Evolutionary conservation across 306 rosid species (phyloP).

Genomic region (Parietaria judaica): DNA sequence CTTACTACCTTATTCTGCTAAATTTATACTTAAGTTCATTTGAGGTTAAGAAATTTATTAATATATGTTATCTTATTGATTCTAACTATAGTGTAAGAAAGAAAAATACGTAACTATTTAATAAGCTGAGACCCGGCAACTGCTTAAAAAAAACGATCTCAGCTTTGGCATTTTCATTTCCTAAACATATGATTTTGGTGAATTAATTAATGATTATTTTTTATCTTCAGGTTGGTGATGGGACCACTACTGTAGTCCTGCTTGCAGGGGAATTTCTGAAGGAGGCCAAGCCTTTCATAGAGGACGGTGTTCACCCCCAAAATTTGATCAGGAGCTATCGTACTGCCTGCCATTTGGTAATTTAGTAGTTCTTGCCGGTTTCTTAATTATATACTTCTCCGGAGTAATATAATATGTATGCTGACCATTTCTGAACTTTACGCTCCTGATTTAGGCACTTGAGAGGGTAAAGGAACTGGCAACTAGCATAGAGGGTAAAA

Average conservation of each 20-base stretch:
- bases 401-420: background rate
- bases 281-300: conserved; percentile 96
- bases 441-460: conserved; percentile 46
- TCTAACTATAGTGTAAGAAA: too few species aligned
- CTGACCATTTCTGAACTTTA: background rate
- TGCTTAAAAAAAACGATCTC: too few species aligned
- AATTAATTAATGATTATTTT: conserved; percentile 6
- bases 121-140: background rate
- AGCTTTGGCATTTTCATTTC: background rate
- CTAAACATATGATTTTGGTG: background rate
- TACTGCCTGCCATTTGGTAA: conserved; percentile 66
- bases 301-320: conserved; percentile 94
- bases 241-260: conserved; percentile 95
- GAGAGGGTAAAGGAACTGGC: conserved; percentile 84
- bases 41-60: too few species aligned
- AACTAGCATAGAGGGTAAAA: conserved; percentile 86
- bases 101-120: too few species aligned
- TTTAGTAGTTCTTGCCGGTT: background rate
- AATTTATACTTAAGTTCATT: too few species aligned
- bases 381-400: background rate
- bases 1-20: too few species aligned
- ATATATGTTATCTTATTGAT: too few species aligned
- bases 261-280: conserved; percentile 88
- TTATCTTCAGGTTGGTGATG: conserved; percentile 83
- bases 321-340: conserved; percentile 83